These are phyloP conservation scores for Apiospora saccharicola DNA, from an alignment of 2,329 filamentous ascomycete species.

Conservation along the genomic window DNA sequence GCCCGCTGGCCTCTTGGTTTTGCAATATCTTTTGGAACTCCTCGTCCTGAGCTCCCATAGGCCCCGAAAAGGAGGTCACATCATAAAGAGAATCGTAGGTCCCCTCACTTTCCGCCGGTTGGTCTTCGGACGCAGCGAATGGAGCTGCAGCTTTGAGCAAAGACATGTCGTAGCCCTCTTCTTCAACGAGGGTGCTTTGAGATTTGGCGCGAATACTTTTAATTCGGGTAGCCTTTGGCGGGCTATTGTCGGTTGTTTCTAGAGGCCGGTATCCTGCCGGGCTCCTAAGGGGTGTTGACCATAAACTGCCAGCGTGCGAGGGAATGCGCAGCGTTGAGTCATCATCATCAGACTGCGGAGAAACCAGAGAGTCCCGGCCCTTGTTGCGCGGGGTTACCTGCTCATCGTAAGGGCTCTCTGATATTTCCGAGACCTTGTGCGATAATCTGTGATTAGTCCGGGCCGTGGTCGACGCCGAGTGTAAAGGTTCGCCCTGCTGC, in stretches of 20 bases:
- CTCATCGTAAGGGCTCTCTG: constrained; percentile 37
- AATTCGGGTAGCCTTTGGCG: constrained; percentile 32
- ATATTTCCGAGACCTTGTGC: constrained; percentile 42
- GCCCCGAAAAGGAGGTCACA: constrained; percentile 54
- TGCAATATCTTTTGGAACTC: constrained; percentile 55
- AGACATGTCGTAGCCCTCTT: constrained; percentile 43
- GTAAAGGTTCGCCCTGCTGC: constrained; percentile 33
- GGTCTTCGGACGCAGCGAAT: constrained; percentile 44
- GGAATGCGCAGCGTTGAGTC: constrained; percentile 30
- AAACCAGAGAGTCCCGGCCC: constrained; percentile 43
- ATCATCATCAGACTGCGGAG: constrained; percentile 40
- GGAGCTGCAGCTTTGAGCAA: constrained; percentile 39
- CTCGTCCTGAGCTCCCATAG: constrained; percentile 52
- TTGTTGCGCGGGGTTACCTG: constrained; percentile 30
- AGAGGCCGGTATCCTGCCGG: constrained; percentile 33
- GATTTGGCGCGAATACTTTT: constrained; percentile 36
- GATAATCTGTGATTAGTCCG: constrained; percentile 33
- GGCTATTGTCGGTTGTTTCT: constrained; percentile 21
- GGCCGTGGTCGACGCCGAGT: constrained; percentile 30
- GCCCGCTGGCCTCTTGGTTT: constrained; percentile 61
- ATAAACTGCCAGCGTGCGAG: neutral
- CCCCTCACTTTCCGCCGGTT: constrained; percentile 36
- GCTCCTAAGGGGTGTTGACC: constrained; percentile 15
- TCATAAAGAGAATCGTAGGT: constrained; percentile 50
- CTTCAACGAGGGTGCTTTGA: constrained; percentile 40